Evolutionary conservation across 2,329 filamentous ascomycete species (phyloP).

Genomic region (Aspergillus sojae): DNA sequence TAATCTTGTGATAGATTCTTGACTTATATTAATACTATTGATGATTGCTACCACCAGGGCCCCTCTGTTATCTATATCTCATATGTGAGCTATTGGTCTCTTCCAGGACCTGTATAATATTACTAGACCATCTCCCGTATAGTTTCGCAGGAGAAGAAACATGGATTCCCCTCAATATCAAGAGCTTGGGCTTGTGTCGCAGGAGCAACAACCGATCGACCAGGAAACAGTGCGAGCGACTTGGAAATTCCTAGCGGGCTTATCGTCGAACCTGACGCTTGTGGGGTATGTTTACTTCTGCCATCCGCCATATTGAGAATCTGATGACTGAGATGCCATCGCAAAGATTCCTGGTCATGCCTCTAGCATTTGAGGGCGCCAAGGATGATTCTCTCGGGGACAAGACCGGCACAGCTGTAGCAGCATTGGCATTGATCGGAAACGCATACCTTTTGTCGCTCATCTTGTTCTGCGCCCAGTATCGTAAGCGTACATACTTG

Average conservation of each 20-base stretch:
- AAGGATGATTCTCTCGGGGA: slow-evolving; percentile 23
- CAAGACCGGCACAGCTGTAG: slow-evolving; percentile 25
- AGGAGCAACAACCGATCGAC: slow-evolving; percentile 11
- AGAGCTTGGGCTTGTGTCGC: slow-evolving; percentile 12
- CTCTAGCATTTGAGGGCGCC: slow-evolving; percentile 30
- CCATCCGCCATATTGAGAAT: not conserved
- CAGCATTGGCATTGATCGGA: slow-evolving; percentile 31
- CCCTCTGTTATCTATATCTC: not conserved
- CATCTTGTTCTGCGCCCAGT: slow-evolving; percentile 28
- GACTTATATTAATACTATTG: not conserved
- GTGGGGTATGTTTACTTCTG: slow-evolving; percentile 30
- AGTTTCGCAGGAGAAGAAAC: not conserved
- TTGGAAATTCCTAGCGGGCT: slow-evolving; percentile 30
- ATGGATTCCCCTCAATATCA: slow-evolving; percentile 15
- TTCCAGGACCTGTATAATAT: not conserved
- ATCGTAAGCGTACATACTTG: slow-evolving; percentile 28
- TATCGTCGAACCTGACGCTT: slow-evolving; percentile 31
- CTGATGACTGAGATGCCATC: not conserved
- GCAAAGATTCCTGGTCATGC: slow-evolving; percentile 33
- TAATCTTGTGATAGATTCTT: not conserved
- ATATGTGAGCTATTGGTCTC: not conserved
- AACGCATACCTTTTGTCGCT: slow-evolving; percentile 30
- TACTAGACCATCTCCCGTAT: not conserved
- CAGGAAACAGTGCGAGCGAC: slow-evolving; percentile 10
- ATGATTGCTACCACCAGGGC: not conserved